These are phyloP conservation scores for Monilinia polystroma DNA, from an alignment of 2,329 filamentous ascomycete species.

Conservation along the genomic window DNA sequence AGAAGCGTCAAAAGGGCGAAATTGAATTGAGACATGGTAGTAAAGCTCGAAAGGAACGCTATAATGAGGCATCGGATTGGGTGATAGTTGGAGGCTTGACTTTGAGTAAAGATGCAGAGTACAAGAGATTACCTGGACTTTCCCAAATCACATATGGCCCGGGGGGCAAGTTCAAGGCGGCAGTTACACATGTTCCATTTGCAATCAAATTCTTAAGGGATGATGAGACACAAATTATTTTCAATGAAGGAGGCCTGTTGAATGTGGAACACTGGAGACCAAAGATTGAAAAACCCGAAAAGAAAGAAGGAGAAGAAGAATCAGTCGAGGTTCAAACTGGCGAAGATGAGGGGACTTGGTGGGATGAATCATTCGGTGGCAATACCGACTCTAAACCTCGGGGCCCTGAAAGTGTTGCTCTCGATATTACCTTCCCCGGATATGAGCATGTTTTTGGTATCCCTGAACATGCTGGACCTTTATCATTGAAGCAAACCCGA, in stretches of 20 bases:
- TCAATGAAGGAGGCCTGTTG: conserved; percentile 86
- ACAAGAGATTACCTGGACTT: conserved; percentile 65
- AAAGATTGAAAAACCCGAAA: conserved; percentile 63
- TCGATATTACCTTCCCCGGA: conserved; percentile 89
- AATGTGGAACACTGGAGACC: conserved; percentile 96
- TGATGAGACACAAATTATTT: conserved; percentile 75
- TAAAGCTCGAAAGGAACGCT: conserved; percentile 82
- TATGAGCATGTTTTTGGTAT: conserved; percentile 94
- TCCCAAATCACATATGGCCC: conserved; percentile 80
- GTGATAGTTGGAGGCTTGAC: conserved; percentile 78
- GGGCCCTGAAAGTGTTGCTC: conserved; percentile 84
- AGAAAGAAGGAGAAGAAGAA: conserved; percentile 44
- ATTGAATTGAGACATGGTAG: conserved; percentile 86
- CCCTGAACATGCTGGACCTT: conserved; percentile 83
- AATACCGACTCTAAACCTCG: conserved; percentile 95
- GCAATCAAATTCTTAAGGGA: conserved; percentile 83
- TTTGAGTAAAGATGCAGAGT: conserved; percentile 67
- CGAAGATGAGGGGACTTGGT: conserved; percentile 89
- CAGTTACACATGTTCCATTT: conserved; percentile 82
- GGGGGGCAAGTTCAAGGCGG: conserved; percentile 71
- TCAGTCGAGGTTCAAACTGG: conserved; percentile 43
- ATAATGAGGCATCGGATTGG: conserved; percentile 88
- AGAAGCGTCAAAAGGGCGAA: conserved; percentile 82
- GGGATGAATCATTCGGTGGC: conserved; percentile 94
- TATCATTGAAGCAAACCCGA: conserved; percentile 87